Evolutionary conservation across 257 asterid genomes (phyloP).

Genomic region (Capsicum rhomboideum): DNA sequence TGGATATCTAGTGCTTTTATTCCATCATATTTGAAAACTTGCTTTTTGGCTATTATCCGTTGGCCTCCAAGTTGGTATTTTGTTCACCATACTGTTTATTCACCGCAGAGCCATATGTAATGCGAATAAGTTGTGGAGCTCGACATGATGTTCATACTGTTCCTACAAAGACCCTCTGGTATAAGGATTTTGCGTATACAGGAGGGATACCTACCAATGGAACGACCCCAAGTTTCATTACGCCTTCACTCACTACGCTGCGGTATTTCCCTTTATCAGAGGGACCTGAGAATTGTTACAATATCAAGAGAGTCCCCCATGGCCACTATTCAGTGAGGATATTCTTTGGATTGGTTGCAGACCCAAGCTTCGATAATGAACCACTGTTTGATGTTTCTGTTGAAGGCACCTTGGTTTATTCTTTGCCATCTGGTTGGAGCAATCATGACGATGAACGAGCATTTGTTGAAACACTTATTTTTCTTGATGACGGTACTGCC

Average conservation of each 20-base stretch:
- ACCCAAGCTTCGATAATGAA: constrained; percentile 71
- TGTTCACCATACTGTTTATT: background rate
- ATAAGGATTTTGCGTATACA: constrained; percentile 85
- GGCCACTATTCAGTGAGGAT: constrained; percentile 80
- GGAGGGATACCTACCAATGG: constrained; percentile 91
- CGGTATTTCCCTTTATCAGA: constrained; percentile 84
- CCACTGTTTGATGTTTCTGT: constrained; percentile 85
- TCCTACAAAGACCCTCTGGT: constrained; percentile 76
- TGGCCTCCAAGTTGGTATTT: background rate
- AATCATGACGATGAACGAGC: constrained; percentile 71
- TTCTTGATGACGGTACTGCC: constrained; percentile 82
- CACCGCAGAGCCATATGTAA: constrained; percentile 70
- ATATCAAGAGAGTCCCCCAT: constrained; percentile 73
- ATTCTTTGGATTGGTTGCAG: constrained; percentile 63
- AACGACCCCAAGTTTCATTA: constrained; percentile 57
- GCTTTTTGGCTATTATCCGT: background rate
- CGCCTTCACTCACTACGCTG: constrained; percentile 57
- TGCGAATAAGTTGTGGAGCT: constrained; percentile 97
- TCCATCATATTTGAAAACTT: background rate
- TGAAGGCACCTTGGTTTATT: constrained; percentile 82
- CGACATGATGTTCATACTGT: constrained; percentile 56
- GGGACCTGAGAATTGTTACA: constrained; percentile 93
- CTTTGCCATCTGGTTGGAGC: constrained; percentile 96
- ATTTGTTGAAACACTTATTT: constrained; percentile 65
- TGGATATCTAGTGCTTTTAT: background rate